Evolutionary conservation across 306 rosid genomes (phyloP), one percentile per base, ranked within the genome.

Genomic region (Alnus glutinosa): DNA sequence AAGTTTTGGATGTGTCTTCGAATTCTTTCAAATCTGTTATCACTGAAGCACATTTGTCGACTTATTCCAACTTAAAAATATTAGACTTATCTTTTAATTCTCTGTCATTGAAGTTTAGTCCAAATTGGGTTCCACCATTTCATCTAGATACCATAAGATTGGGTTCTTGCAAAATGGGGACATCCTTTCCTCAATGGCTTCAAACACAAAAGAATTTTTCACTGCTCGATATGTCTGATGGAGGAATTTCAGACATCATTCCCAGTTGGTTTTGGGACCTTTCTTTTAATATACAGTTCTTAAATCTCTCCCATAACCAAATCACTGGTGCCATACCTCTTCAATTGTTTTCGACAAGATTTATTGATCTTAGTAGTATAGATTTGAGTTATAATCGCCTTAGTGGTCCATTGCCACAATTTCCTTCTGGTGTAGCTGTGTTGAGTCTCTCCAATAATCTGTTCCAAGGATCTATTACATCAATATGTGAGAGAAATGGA

Each of bases 171-270:
- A 79, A 75, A 9, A 46, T 79, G 8, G 86, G 86, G 58, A 77
- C 80, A 42, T 15, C 67, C 4, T 83, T 83, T 75, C 83, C 86
- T 1, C 75, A 59, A 83, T 83, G 86, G 86, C 55, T 83, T 70
- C 68, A 39, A 13, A 68, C 77, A 1, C 83, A 83, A 46, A 73
- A 6, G 18, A n/a, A 83, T 3, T 59, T 83, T 19, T 7, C 5
- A 0, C 18, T 9, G 1, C 77, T 83, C 14, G 1, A 50, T 34
- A 59, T 78, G 39, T 1, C 63, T 0, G 14, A 74, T 55, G 66
- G 44, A 1, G 23, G n/a, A 48, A 78, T 83, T 48, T 67, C 76
- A 6, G 80, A 69, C 28, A 32, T 59, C 9, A 75, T 83, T 44
- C 86, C 86, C 1, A 46, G 1, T 5, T 15, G 72, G 83, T 78